Evolutionary conservation across 1,284 basidiomycete genomes (phyloP).

Genomic region (Pseudozyma flocculosa): DNA sequence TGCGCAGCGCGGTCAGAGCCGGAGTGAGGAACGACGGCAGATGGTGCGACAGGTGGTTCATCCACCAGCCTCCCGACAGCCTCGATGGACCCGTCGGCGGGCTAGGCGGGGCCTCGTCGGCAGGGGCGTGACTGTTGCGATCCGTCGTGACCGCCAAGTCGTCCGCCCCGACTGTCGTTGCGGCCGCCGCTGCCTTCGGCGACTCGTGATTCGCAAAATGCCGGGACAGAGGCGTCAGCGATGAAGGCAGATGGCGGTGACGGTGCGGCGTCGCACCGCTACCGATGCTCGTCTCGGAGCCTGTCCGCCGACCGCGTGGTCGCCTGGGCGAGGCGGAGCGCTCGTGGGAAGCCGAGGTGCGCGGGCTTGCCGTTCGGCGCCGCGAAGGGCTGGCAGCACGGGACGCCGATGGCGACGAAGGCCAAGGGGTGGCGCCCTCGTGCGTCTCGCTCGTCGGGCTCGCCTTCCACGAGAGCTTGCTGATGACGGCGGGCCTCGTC

Average conservation of each 20-base stretch:
- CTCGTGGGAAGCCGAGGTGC: neutral
- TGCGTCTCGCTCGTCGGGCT: neutral
- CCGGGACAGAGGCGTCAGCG: neutral
- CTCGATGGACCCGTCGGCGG: neutral
- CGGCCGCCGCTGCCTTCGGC: no score
- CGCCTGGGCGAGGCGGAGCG: neutral
- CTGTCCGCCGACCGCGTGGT: no score
- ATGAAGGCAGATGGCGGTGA: neutral
- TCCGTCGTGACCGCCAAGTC: neutral
- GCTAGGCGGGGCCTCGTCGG: neutral
- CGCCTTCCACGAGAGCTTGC: neutral
- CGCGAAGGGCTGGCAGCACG: neutral
- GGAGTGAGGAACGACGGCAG: constrained; percentile 27
- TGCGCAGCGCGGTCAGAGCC: constrained; percentile 17
- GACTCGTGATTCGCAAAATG: neutral
- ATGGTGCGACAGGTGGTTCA: constrained; percentile 32
- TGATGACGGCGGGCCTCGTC: neutral
- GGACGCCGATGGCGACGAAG: neutral
- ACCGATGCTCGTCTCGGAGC: neutral
- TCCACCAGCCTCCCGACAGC: constrained; percentile 11
- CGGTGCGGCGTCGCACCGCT: neutral
- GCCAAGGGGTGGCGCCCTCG: neutral
- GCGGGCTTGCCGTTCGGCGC: neutral
- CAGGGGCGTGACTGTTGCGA: no score
- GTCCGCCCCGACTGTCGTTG: no score